These are phyloP conservation scores for Lactarius vividus DNA, from an alignment of 768 basidiomycete genomes.

Conservation along the genomic window DNA sequence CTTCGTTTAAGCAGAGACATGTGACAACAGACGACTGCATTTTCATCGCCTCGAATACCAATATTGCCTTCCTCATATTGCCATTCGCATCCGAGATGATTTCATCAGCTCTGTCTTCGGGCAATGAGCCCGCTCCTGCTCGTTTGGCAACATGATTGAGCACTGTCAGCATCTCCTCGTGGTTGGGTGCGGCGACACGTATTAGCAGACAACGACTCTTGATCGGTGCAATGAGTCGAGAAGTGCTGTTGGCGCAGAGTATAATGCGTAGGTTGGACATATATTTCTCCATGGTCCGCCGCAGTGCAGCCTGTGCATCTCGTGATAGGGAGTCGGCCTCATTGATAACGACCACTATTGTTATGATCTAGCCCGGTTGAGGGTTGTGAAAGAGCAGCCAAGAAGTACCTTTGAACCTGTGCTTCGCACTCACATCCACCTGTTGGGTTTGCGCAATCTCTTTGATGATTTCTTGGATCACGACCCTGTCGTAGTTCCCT, in stretches of 20 bases:
- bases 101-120: conserved; percentile 66
- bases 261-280: conserved; percentile 98
- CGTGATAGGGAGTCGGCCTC: conserved; percentile 94
- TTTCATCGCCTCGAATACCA: conserved; percentile 92
- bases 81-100: conserved; percentile 82
- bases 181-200: conserved; percentile 84
- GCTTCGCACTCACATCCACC: conserved; percentile 92
- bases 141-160: conserved; percentile 75
- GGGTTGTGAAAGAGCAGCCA: neutral
- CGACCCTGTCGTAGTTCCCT: conserved; percentile 90
- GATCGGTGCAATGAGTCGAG: conserved; percentile 94
- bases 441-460: conserved; percentile 99
- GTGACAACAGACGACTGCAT: conserved; percentile 80
- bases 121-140: conserved; percentile 72
- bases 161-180: conserved; percentile 70
- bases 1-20: conserved; percentile 6
- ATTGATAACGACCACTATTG: conserved; percentile 92
- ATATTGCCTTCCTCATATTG: conserved; percentile 91
- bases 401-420: conserved; percentile 87
- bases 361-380: neutral
- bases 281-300: conserved; percentile 99
- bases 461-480: conserved; percentile 95
- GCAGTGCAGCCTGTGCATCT: conserved; percentile 95
- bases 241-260: conserved; percentile 93
- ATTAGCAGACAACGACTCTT: conserved; percentile 92